phyloP scores from a whole-genome alignment of 306 rosid species.

The Vicia villosa region DNA sequence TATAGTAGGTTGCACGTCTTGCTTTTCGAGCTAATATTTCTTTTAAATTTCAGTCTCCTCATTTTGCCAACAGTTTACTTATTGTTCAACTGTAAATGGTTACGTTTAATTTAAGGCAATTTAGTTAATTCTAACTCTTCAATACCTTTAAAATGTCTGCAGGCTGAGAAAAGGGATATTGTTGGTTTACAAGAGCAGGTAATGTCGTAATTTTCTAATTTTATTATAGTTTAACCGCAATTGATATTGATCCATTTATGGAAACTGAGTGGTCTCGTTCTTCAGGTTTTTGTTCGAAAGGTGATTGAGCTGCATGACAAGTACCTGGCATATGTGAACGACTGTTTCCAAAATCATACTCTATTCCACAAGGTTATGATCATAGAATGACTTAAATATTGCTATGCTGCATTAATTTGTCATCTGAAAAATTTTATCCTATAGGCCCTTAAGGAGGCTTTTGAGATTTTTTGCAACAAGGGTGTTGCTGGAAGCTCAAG shows the following conservation, averaged over 20 bases:
- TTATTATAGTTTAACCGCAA: neutral
- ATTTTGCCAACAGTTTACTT: slow-evolving; percentile 4
- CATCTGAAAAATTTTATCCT: slow-evolving; percentile 30
- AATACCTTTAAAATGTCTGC: slow-evolving; percentile 36
- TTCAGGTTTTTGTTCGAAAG: slow-evolving; percentile 84
- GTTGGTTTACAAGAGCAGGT: slow-evolving; percentile 88
- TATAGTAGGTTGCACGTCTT: slow-evolving; percentile 8
- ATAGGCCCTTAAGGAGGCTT: slow-evolving; percentile 94
- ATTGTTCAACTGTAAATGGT: slow-evolving; percentile 15
- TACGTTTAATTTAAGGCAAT: slow-evolving; percentile 13
- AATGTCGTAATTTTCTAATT: slow-evolving; percentile 7
- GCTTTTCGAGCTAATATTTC: neutral
- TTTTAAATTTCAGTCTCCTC: slow-evolving; percentile 9
- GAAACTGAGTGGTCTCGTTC: slow-evolving; percentile 44
- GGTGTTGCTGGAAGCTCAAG: slow-evolving; percentile 87
- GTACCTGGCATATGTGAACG: slow-evolving; percentile 76
- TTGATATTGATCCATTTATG: neutral
- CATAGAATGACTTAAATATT: slow-evolving; percentile 15
- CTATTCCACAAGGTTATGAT: slow-evolving; percentile 90
- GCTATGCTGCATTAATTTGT: slow-evolving; percentile 7
- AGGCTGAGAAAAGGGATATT: slow-evolving; percentile 84
- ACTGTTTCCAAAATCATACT: slow-evolving; percentile 81
- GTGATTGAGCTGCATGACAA: slow-evolving; percentile 93
- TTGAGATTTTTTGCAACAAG: slow-evolving; percentile 92
- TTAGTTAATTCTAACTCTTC: slow-evolving; percentile 36